Evolutionary conservation across 805 yeast species (phyloP), one percentile per base, ranked within the genome.

Genomic region (Candida montana): DNA sequence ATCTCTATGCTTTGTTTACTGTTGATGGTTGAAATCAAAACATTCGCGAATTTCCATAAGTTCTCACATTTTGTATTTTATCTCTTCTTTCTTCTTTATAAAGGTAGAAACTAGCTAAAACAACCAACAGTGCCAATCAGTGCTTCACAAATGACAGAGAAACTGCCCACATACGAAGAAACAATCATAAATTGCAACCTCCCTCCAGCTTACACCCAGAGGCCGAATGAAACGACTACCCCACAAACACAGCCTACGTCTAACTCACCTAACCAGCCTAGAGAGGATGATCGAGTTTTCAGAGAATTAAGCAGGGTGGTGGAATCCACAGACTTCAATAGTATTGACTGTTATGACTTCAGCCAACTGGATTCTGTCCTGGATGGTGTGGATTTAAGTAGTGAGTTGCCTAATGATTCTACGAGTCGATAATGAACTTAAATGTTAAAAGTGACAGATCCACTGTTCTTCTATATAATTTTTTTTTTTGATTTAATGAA

Each of bases 261-360:
- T n/a, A n/a, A n/a, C n/a, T n/a, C n/a, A n/a, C n/a, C n/a, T 9
- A 26, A 11, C n/a, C 26, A 36, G 12, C 31, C 18, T 29, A 19
- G 26, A n/a, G 42, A 37, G 6, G 39, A 34, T 3, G 46, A 42
- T 18, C 28, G 24, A n/a, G 34, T 42, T 5, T 49, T 42, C 23
- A 37, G 44, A 11, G 38, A 41, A 31, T 37, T 52, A 15, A 33
- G 39, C 26, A 36, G 20, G 2, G 52, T 44, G 7, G 42, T 51
- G 13, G 40, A 39, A 6, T 15, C 37, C 4, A 51, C 57, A 10
- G 46, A 44, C 28, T 53, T 50, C 29, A 20, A 31, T 3, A 45
- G 46, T 4, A 47, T 51, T 7, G 54, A 53, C 4, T 13, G 29
- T n/a, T 51, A 31, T 27, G 50, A 53, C 23, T 53, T 48, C 35